Base-by-base conservation (phyloP, 2,329 filamentous ascomycete genomes). In the Colletotrichum aenigma region DNA sequence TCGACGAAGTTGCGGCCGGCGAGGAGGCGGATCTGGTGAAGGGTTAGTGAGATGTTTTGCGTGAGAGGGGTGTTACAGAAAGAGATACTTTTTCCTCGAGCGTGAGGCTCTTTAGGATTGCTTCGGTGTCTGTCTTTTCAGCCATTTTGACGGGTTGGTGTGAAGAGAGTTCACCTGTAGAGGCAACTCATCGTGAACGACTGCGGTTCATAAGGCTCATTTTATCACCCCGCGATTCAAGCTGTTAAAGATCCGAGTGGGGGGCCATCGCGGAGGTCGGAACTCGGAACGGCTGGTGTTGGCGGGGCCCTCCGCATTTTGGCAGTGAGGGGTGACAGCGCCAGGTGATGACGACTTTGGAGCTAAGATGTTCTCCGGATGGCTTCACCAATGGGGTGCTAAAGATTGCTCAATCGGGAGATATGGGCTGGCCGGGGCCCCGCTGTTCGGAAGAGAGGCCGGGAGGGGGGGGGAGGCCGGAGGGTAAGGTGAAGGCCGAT, bases 81-180 rank as follows among this genome's bases (percentile, higher is more conserved):
- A 16, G 12, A 24, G 28, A 4, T 12, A 80, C 81, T 78, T 82
- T 82, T 65, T 82, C 81, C 74, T 82, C 81, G 61, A 82, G 80
- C 48, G 78, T 81, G 74, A 82, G 78, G 66, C 77, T 80, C 48
- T 81, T 77, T 70, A 82, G 77, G 60, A 82, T 79, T 28, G 80
- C 79, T 34, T 78, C 77, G 2, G 82, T 55, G 28, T 74, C 67
- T 24, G 67, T 74, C 21, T 43, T 74, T 8, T 71, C 61, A 15
- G 71, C 52, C 67, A 74, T 74, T 61, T 48, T 61, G 24, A 56
- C 8, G 26, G 13, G 8, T 18, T 32, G 15, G 21, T 30, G 5
- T 28, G 12, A 24, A n/a, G 12, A 34, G 7, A 13, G 10, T 21
- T 48, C n/a, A 34, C 7, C 13, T 30, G 26, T 4, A 30, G 30